Evolutionary conservation across 2,329 filamentous ascomycete species (phyloP), one percentile per base, ranked within the genome.

Genomic region (Neofusicoccum laricinum): DNA sequence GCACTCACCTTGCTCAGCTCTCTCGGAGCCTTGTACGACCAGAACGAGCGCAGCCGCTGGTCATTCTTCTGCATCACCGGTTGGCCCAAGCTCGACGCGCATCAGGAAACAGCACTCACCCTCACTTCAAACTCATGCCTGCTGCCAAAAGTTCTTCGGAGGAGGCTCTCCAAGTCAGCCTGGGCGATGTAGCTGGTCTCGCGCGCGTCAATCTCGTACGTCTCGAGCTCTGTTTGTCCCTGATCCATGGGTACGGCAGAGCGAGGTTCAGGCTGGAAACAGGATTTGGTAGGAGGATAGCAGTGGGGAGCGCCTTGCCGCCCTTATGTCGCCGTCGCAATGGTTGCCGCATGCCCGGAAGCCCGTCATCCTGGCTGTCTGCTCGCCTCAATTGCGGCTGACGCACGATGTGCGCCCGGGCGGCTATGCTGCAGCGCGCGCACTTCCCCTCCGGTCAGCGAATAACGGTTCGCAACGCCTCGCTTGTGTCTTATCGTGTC

Each of bases 171-270:
- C 30, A 62, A 25, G n/a, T 48, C 48, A 12, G 12, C 41, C 58
- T 62, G 34, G 14, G 11, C 32, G n/a, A 62, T 62, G 38, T 62
- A 62, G 11, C 43, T 49, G 30, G 58, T 46, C 19, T 49, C 58
- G 43, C 48, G 43, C 43, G 40, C 58, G 17, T 62, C 58, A 8
- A 62, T 50, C 25, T 32, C 48, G 25, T 34, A 50, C 11, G 25
- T 50, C 14, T 32, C 12, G 10, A 32, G 19, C 46, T 11, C 19
- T 34, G 32, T 17, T 8, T 34, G 48, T 34, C 25, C 30, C 25
- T 50, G 48, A 8, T 34, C 38, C 36, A 41, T 58, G 30, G 53
- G 32, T 17, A 58, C 25, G 3, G 21, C 53, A 45, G 19, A 3
- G 41, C 3, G 53, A 17, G 11, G 15, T 45, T n/a, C 15, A 45